Base-by-base conservation (phyloP, 169 alveolate species). In the Cryptosporidium meleagridis region DNA sequence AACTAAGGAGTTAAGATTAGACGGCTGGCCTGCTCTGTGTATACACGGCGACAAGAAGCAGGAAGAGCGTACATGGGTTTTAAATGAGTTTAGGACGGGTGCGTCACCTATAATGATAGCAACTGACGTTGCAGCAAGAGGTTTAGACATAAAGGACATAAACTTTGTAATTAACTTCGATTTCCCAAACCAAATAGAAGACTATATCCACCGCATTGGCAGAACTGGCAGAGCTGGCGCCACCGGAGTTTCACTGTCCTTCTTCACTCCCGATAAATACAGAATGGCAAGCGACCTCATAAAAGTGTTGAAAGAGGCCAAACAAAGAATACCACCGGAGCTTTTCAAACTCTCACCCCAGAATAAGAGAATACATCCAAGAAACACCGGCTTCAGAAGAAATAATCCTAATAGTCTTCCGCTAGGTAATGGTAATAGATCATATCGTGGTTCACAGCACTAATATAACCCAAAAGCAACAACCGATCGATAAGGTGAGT, bases 51-150 rank as follows among this genome's bases (percentile, higher is more conserved):
- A 98, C 94, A 97, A 97, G 95, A 95, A 96, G 85, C 98, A 97
- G 93, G 96, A 96, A 69, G 97, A 97, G 75, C 93, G 99, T 75
- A 94, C 93, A 61, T 93, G 95, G 96, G 99, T 97, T 18, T 92
- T 98, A 91, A 96, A 96, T 73, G 98, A 97, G 58, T 98, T 98
- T 94, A 97, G 96, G 93, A 92, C 94, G 37, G 99, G 99, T 51
- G 93, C 96, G 58, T 94, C 95, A 53, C 98, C 98, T 58, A 97
- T 98, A 73, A 93, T 98, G 95, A 97, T 98, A 53, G 99, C 99
- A n/a, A 98, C 99, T 0, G 99, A 99, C 92, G 99, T 99, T 5
- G 99, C 99, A 16, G 95, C 99, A 44, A 95, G 99, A 75, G 99
- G 99, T 29, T 92, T 98, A 68, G 99, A 99, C 92, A 98, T 99